phyloP scores from a whole-genome alignment of 2,329 filamentous ascomycete genomes.

The Trichoderma sp. region DNA sequence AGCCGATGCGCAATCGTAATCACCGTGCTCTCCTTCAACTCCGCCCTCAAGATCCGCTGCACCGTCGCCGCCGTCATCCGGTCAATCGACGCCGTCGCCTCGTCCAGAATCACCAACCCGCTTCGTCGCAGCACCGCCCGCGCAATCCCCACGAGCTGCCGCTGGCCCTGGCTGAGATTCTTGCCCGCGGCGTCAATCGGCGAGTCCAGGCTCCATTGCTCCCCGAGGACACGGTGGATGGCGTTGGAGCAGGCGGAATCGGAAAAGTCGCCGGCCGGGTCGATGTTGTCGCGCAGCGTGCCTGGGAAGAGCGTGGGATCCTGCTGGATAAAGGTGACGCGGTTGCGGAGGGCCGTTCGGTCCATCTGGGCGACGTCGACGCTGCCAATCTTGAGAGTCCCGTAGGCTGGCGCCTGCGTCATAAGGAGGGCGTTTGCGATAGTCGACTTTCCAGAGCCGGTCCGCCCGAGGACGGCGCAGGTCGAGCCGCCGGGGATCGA shows the following conservation, averaged over 20 bases:
- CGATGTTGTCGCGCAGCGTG: slow-evolving; percentile 66
- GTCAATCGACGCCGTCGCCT: slow-evolving; percentile 68
- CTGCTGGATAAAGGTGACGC: slow-evolving; percentile 66
- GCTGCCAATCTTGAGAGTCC: slow-evolving; percentile 58
- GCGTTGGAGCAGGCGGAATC: slow-evolving; percentile 55
- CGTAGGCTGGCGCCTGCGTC: slow-evolving; percentile 56
- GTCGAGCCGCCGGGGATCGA: slow-evolving; percentile 68
- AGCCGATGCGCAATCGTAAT: slow-evolving; percentile 69
- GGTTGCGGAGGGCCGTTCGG: slow-evolving; percentile 59
- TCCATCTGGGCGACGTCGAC: slow-evolving; percentile 58
- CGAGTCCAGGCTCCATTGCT: slow-evolving; percentile 52
- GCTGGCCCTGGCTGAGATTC: slow-evolving; percentile 65
- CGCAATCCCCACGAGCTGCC: slow-evolving; percentile 64
- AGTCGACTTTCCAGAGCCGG: slow-evolving; percentile 86
- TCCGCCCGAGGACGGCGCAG: slow-evolving; percentile 75
- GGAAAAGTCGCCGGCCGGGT: slow-evolving; percentile 64
- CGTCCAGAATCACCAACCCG: slow-evolving; percentile 65
- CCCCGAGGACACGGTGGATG: slow-evolving; percentile 63
- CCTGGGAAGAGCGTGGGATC: slow-evolving; percentile 66
- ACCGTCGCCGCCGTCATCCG: slow-evolving; percentile 61
- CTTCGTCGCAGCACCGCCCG: slow-evolving; percentile 63
- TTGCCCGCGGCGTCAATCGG: slow-evolving; percentile 62
- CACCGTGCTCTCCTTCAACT: slow-evolving; percentile 60
- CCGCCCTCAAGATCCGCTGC: slow-evolving; percentile 60
- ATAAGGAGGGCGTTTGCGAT: slow-evolving; percentile 63